These are phyloP conservation scores for Tolypocladium inflatum DNA, from an alignment of 2,329 filamentous ascomycete species.

Conservation along the genomic window DNA sequence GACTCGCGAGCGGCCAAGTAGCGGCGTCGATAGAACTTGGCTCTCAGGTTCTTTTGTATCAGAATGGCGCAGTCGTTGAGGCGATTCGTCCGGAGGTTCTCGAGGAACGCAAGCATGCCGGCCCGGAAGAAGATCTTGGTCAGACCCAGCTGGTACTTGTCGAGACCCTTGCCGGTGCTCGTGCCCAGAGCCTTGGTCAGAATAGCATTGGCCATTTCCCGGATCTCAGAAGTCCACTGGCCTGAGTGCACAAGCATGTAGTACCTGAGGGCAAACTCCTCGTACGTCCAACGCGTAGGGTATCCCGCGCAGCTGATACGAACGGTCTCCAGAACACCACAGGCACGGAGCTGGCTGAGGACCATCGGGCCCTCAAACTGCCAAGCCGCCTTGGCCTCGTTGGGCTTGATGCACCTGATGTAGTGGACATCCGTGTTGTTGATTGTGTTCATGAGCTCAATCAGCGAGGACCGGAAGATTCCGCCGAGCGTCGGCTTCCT, in stretches of 20 bases:
- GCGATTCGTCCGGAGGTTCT: conserved; percentile 82
- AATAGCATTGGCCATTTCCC: conserved; percentile 89
- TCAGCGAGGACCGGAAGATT: conserved; percentile 97
- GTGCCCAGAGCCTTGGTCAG: conserved; percentile 79
- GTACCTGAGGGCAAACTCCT: conserved; percentile 94
- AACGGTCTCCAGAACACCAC: conserved; percentile 97
- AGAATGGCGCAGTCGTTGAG: conserved; percentile 91
- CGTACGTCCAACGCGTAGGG: conserved; percentile 96
- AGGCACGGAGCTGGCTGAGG: conserved; percentile 89
- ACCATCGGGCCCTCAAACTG: conserved; percentile 99
- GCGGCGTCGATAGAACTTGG: conserved; percentile 87
- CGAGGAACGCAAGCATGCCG: conserved; percentile 95
- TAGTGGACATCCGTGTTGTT: conserved; percentile 98
- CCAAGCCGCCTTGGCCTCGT: conserved; percentile 94
- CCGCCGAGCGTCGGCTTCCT: conserved; percentile 94
- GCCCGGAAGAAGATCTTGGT: conserved; percentile 99
- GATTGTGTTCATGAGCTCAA: conserved; percentile 96
- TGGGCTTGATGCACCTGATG: conserved; percentile 98
- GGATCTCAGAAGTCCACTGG: conserved; percentile 88
- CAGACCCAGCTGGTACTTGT: conserved; percentile 95
- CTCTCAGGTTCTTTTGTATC: conserved; percentile 96
- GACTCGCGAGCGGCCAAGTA: conserved; percentile 81
- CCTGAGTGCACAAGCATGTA: conserved; percentile 93
- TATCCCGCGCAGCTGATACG: conserved; percentile 96
- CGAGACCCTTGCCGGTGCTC: conserved; percentile 61